These are phyloP conservation scores for Dichotomopilus funicola DNA, from an alignment of 2,329 filamentous ascomycete genomes.

Conservation along the genomic window DNA sequence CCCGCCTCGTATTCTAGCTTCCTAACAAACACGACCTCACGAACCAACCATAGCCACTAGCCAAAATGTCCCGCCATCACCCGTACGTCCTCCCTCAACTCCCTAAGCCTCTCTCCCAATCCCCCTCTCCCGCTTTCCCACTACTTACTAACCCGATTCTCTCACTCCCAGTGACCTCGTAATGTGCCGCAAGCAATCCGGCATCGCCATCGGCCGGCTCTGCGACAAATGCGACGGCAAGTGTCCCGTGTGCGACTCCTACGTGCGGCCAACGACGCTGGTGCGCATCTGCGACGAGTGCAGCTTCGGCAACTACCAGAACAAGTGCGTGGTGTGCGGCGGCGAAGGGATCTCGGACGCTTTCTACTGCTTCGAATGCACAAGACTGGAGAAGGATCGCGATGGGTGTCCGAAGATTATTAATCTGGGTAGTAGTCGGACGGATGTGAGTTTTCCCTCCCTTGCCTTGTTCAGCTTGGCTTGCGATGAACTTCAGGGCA, in stretches of 20 bases:
- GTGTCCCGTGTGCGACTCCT: slow-evolving; percentile 97
- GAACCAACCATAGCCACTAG: background rate
- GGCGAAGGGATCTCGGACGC: slow-evolving; percentile 97
- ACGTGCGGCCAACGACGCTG: slow-evolving; percentile 94
- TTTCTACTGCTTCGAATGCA: slow-evolving; percentile 99
- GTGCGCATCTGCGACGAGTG: slow-evolving; percentile 99
- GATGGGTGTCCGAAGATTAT: slow-evolving; percentile 99
- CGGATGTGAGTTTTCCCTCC: slow-evolving; percentile 60
- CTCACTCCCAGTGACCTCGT: slow-evolving; percentile 70
- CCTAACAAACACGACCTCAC: too few species aligned
- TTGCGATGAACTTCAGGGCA: background rate
- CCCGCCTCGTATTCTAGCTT: too few species aligned
- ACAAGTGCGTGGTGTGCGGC: slow-evolving; percentile 98
- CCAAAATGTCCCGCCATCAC: slow-evolving; percentile 81
- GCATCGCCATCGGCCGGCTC: slow-evolving; percentile 95
- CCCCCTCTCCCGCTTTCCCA: slow-evolving; percentile 4
- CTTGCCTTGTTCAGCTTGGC: background rate
- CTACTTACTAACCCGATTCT: slow-evolving; percentile 24
- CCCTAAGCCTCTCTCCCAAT: slow-evolving; percentile 5
- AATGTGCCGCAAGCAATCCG: slow-evolving; percentile 98
- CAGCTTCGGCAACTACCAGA: slow-evolving; percentile 99
- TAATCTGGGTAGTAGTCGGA: slow-evolving; percentile 90
- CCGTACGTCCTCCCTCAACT: slow-evolving; percentile 53
- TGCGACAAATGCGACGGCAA: slow-evolving; percentile 99
- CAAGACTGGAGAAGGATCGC: slow-evolving; percentile 88